phyloP scores from a whole-genome alignment of 352 stramenopile species.

The Globisporangium barbulae region DNA sequence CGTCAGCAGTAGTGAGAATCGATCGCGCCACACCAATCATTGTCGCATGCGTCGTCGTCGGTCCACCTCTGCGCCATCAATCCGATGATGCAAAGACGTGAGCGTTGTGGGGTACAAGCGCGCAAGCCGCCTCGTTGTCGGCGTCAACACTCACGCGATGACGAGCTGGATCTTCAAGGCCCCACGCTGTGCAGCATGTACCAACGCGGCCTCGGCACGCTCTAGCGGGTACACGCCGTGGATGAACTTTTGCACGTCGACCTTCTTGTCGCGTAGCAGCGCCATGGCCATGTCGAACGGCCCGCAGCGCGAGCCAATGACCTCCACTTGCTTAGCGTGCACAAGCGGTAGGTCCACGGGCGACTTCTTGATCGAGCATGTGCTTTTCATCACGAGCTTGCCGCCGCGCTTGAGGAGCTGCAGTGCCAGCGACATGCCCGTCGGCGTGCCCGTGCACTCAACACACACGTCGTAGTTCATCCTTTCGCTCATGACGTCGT shows the following conservation, averaged over 20 bases:
- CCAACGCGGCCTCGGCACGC: slow-evolving; percentile 41
- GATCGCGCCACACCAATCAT: no score
- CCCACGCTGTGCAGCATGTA: slow-evolving; percentile 41
- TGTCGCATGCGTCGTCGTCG: no score
- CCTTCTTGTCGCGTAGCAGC: slow-evolving; percentile 41
- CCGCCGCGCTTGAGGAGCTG: slow-evolving; percentile 34
- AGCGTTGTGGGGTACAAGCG: no score
- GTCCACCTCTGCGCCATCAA: no score
- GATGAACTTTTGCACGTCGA: slow-evolving; percentile 70
- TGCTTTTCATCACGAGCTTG: slow-evolving; percentile 52
- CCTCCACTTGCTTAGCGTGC: slow-evolving; percentile 40
- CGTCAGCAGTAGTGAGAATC: no score
- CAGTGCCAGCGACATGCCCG: slow-evolving; percentile 38
- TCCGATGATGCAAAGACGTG: no score
- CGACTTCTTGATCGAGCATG: slow-evolving; percentile 33
- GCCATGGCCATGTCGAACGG: slow-evolving; percentile 52
- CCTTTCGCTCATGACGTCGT: slow-evolving; percentile 11
- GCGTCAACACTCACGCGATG: slow-evolving; percentile 15
- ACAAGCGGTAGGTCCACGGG: slow-evolving; percentile 23
- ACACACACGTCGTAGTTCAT: slow-evolving; percentile 56
- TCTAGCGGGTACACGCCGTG: slow-evolving; percentile 56
- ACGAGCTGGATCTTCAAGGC: slow-evolving; percentile 66
- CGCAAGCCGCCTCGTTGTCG: no score
- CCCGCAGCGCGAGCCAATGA: slow-evolving; percentile 67
- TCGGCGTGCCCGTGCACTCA: slow-evolving; percentile 56